Base-by-base conservation (phyloP, 768 basidiomycete species). In the Paxillus ammoniavirescens region DNA sequence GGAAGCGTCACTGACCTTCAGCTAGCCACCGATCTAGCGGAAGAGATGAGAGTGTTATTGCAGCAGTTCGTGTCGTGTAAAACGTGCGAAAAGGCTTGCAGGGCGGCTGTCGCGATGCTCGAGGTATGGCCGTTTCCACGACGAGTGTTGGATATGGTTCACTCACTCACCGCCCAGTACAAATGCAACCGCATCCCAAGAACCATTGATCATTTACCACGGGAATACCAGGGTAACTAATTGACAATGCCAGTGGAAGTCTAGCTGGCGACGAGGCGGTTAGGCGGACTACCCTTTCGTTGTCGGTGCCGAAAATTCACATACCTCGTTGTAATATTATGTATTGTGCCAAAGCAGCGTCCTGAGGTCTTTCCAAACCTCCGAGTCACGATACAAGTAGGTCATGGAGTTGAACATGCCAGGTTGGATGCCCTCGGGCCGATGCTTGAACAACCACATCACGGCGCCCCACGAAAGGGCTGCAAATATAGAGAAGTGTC, bases 401-500 rank as follows among this genome's bases (percentile, higher is more conserved):
- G 80, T 82, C 95, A 97, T 98, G 15, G 89, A 91, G 74, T 83
- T 91, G 76, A 93, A 93, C 93, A 98, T 92, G 53, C 95, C 97
- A 15, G 93, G 91, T 64, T 98, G 94, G 55, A 99, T 84, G n/a
- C 86, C 86, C 73, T 98, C 88, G 46, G 90, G 84, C 18, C 83
- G 78, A 69, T 97, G 78, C 64, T 86, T 79, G 80, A 95, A 98
- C 56, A 97, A 74, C 82, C 89, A 99, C 96, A 99, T 98, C 43
- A 98, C 95, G 8, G 88, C 81, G 42, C 93, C 97, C 97, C 97
- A 98, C 31, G 87, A 81, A 13, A 98, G 60, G 0, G 94, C 91
- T 3, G 94, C 90, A 56, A 95, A 93, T 42, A 90, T 65, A 1
- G 89, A 83, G 72, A 98, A 99, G 67, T 91, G 87, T 13, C 82